phyloP scores from a whole-genome alignment of 192 early-diverging fungal species.

The Coemansia sp. region DNA sequence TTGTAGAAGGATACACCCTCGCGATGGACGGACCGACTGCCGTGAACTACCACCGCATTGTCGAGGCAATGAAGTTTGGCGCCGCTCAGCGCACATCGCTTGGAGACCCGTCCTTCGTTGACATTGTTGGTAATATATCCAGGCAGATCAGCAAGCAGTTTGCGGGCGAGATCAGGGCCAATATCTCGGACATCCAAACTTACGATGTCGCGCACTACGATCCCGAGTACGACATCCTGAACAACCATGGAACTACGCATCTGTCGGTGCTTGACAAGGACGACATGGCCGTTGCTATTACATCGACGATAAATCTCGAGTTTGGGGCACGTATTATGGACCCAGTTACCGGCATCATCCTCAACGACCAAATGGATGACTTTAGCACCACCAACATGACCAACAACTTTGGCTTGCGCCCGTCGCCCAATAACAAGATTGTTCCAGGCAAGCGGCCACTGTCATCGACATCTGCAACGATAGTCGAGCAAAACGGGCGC shows the following conservation, averaged over 20 bases:
- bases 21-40: constrained; percentile 58
- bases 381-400: constrained; percentile 77
- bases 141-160: constrained; percentile 72
- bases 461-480: constrained; percentile 58
- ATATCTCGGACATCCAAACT: constrained; percentile 74
- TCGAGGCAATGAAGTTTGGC: constrained; percentile 87
- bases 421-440: constrained; percentile 80
- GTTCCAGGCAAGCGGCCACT: constrained; percentile 84
- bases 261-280: constrained; percentile 76
- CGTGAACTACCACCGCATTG: constrained; percentile 76
- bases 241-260: constrained; percentile 91
- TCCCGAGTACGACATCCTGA: constrained; percentile 72
- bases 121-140: constrained; percentile 46
- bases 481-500: constrained; percentile 46
- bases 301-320: constrained; percentile 86
- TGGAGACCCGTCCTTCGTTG: constrained; percentile 76
- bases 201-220: constrained; percentile 76
- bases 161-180: constrained; percentile 64
- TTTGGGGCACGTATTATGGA: constrained; percentile 92
- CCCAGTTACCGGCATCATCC: constrained; percentile 79
- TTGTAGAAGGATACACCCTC: constrained; percentile 82
- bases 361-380: constrained; percentile 97
- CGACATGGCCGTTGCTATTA: constrained; percentile 79
- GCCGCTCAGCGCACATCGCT: constrained; percentile 80
- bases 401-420: constrained; percentile 78